These are phyloP conservation scores for Orbilia oligospora DNA, from an alignment of 2,329 filamentous ascomycete species.

Conservation along the genomic window DNA sequence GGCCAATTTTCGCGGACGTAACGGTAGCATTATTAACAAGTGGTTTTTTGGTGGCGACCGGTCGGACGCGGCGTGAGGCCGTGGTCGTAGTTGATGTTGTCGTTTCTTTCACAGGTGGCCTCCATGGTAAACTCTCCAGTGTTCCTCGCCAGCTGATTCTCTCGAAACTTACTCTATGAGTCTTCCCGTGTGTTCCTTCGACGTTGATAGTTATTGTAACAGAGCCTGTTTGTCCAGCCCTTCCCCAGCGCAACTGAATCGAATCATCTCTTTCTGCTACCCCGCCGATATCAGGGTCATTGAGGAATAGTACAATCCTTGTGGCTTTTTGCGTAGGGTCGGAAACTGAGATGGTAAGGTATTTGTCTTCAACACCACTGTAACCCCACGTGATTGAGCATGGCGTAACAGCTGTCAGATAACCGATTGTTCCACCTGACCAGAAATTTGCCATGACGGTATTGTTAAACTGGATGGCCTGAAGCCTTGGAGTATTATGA, in stretches of 20 bases:
- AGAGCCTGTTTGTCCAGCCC: constrained; percentile 45
- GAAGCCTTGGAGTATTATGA: constrained; percentile 47
- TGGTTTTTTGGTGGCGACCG: neutral
- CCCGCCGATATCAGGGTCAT: constrained; percentile 73
- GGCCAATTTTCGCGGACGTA: neutral
- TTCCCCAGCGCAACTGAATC: constrained; percentile 47
- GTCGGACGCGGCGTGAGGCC: constrained; percentile 18
- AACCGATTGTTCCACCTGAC: constrained; percentile 50
- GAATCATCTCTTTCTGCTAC: constrained; percentile 71
- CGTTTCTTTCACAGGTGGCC: constrained; percentile 25
- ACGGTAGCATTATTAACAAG: constrained; percentile 5
- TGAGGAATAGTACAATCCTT: constrained; percentile 65
- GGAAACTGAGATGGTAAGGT: constrained; percentile 49
- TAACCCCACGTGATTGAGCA: constrained; percentile 59
- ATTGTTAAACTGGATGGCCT: constrained; percentile 58
- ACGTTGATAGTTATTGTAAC: constrained; percentile 53
- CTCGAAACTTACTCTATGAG: constrained; percentile 55
- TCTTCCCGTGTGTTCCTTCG: constrained; percentile 48
- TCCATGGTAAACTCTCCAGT: constrained; percentile 47
- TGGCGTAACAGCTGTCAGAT: constrained; percentile 56
- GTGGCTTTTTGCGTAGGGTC: constrained; percentile 49
- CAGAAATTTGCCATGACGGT: constrained; percentile 61
- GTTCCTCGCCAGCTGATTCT: constrained; percentile 56
- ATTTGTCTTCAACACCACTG: constrained; percentile 37
- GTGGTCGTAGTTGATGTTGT: constrained; percentile 25